Percentiles rank a stretch among this genome's conserved stretches.
Evolutionary conservation across 208 protist genomes (phyloP).

Genomic region (Angomonas deanei): DNA sequence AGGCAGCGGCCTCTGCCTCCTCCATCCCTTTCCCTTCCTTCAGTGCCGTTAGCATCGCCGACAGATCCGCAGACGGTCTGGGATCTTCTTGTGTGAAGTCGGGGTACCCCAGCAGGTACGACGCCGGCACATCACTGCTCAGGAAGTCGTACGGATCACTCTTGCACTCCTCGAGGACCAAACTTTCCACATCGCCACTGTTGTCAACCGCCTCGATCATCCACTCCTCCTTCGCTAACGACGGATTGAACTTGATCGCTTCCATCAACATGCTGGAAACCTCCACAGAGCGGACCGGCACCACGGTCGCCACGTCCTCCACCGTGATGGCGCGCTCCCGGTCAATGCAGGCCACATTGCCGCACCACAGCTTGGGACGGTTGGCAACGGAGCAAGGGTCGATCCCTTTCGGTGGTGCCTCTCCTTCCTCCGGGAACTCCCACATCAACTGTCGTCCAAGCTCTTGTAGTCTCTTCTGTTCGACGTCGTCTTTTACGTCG

Average conservation of each 20-base stretch:
- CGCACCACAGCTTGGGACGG: neutral
- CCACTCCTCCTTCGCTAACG: neutral
- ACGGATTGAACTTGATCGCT: neutral
- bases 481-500: neutral
- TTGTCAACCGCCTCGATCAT: neutral
- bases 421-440: neutral
- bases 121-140: neutral
- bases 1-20: neutral
- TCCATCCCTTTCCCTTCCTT: neutral
- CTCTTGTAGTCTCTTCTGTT: too few species aligned
- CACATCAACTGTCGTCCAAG: neutral
- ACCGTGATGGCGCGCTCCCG: neutral
- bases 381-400: too few species aligned
- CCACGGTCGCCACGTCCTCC: neutral
- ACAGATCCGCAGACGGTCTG: neutral
- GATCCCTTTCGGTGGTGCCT: too few species aligned
- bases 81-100: conserved; percentile 18
- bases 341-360: neutral
- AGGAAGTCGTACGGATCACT: too few species aligned
- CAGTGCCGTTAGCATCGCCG: neutral
- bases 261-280: neutral
- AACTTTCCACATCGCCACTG: too few species aligned
- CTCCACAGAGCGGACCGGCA: neutral
- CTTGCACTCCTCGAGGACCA: neutral
- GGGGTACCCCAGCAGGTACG: conserved; percentile 11